Evolutionary conservation across 345 rosid species (phyloP).

Genomic region (Noccaea caerulescens): DNA sequence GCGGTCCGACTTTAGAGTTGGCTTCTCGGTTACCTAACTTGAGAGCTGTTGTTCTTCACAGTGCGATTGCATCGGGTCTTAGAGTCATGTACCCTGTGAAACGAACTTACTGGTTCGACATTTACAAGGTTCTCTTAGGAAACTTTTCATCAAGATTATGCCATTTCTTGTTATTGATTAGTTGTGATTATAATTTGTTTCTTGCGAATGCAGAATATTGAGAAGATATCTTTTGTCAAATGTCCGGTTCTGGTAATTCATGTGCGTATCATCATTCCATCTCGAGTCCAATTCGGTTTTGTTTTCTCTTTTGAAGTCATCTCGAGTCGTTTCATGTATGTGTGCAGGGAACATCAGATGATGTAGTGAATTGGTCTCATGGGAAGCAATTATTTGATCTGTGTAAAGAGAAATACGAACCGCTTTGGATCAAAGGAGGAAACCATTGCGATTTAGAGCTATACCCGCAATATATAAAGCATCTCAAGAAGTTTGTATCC

Average conservation of each 20-base stretch:
- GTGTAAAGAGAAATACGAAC: conserved; percentile 90
- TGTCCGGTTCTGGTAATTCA: conserved; percentile 87
- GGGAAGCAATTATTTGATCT: conserved; percentile 87
- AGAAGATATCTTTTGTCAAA: conserved; percentile 72
- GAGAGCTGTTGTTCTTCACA: conserved; percentile 95
- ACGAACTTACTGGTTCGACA: conserved; percentile 94
- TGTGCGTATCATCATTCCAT: conserved; percentile 48
- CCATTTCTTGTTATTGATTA: background rate
- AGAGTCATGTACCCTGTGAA: conserved; percentile 94
- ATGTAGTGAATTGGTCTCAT: conserved; percentile 87
- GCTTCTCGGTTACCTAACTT: conserved; percentile 69
- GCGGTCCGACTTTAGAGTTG: conserved; percentile 91
- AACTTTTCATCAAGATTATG: background rate
- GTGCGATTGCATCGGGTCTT: conserved; percentile 87
- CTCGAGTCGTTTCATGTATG: background rate
- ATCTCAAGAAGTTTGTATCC: conserved; percentile 83
- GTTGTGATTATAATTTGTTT: conserved; percentile 26
- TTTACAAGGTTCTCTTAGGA: conserved; percentile 63
- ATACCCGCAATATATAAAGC: conserved; percentile 82
- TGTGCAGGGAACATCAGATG: conserved; percentile 89
- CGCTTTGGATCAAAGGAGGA: conserved; percentile 92
- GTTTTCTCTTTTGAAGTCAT: background rate
- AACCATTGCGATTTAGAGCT: conserved; percentile 89
- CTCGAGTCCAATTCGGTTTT: background rate
- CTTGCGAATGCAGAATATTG: conserved; percentile 67